Base-by-base conservation (phyloP, 495 filamentous ascomycete species). In the Annulohypoxylon moriforme region DNA sequence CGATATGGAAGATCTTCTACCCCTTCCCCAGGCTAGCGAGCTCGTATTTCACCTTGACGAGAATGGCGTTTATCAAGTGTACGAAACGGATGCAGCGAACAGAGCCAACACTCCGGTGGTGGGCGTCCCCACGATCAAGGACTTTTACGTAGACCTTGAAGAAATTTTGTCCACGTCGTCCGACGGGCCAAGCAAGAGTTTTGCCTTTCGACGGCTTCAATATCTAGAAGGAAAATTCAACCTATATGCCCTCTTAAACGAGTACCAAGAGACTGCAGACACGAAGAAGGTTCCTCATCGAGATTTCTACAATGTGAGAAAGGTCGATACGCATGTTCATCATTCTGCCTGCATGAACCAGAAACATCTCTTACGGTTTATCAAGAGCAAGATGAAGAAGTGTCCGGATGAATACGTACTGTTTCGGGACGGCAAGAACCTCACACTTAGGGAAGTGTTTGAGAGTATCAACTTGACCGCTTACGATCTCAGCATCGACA, bases 321-420 rank as follows among this genome's bases (percentile, higher is more conserved):
- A 99, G 79, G 96, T 99, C 22, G 96, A 99, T 79, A 99, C 96
- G 13, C 96, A 99, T 85, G 96, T 99, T 67, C 96, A 99, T 79
- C 96, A 99, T 79, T 99, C 96, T 4, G 96, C 96, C 40, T 98
- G 96, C 78, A 99, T 99, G 96, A 99, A 98, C 79, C 96, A 98
- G 82, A 99, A 99, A 76, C 96, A 99, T 85, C 83, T 99, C 44
- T 85, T 99, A 66, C 92, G 96, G 40, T 99, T 98, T 80, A 99
- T 99, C 81, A 99, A 99, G 80, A 97, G 93, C 83, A 98, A 98
- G 81, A 97, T 99, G 92, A 97, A 97, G 85, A 98, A 96, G 77
- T 95, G 85, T 4, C 94, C 93, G 3, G 91, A 98, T 76, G 96
- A 99, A 82, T 89, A 94, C 34, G 96, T 99, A 16, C 86, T 98